Evolutionary conservation across 306 rosid species (phyloP).

Genomic region (Prunus mira): DNA sequence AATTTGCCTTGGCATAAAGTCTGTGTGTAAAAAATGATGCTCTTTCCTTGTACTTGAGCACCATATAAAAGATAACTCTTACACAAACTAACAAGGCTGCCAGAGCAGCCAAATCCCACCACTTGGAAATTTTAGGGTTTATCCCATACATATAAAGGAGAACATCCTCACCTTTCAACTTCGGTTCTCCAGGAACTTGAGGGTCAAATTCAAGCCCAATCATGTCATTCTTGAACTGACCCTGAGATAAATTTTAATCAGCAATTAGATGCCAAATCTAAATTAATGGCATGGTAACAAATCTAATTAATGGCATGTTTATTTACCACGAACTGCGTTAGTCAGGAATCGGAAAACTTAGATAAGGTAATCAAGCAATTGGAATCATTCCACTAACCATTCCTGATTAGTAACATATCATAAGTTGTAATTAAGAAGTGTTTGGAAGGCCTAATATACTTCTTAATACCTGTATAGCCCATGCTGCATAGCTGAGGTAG

Average conservation of each 20-base stretch:
- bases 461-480: conserved; percentile 44
- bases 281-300: no score
- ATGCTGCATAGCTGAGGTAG: conserved; percentile 42
- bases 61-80: conserved; percentile 30
- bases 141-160: conserved; percentile 34
- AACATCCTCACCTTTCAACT: conserved; percentile 36
- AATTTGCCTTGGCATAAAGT: conserved; percentile 4
- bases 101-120: conserved; percentile 47
- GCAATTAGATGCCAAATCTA: no score
- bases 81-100: conserved; percentile 26
- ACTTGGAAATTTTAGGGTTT: conserved; percentile 27
- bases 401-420: no score
- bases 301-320: no score
- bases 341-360: no score
- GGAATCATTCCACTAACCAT: no score
- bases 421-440: no score
- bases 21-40: conserved; percentile 10
- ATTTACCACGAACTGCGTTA: no score
- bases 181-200: conserved; percentile 29
- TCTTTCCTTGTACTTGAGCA: conserved; percentile 34
- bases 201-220: conserved; percentile 49
- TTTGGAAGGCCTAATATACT: background rate
- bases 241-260: conserved; percentile 17
- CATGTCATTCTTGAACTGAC: conserved; percentile 55
- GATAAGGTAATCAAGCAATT: no score